Evolutionary conservation across 2,329 filamentous ascomycete genomes (phyloP), one percentile per base, ranked within the genome.

Genomic region (Penicillium sp.): DNA sequence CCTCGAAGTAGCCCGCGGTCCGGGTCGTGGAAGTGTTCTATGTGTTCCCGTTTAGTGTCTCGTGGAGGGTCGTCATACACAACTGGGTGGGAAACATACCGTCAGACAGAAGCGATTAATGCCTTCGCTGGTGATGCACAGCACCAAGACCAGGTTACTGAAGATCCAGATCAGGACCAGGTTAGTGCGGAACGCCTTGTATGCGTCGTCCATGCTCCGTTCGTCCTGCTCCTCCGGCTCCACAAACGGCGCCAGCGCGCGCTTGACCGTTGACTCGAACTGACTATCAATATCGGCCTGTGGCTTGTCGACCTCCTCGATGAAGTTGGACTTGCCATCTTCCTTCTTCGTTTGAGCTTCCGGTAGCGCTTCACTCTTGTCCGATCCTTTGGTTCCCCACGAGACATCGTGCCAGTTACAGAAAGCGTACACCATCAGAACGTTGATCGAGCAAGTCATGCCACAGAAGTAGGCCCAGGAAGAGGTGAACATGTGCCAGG

Each of bases 391-490:
- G 76, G 93, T 97, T 82, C 93, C 93, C 93, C 93, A 97, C 12
- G 93, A 96, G 47, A 97, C 93, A 77, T 97, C 93, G 76, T 97
- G 93, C 93, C 93, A 96, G 79, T 97, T 97, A 85, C 90, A 94
- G 83, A 96, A 97, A 56, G 93, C 90, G 76, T 97, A 97, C 49
- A 97, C 90, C 84, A 95, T 97, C 69, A 97, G 86, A 64, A 97
- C 93, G 80, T 97, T 97, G 84, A 96, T 92, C 77, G 96, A 96
- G 23, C 90, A 94, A 13, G 92, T 95, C 84, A 93, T 93, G 70
- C 95, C 85, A 54, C 95, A 76, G 63, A 96, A 80, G 73, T 97
- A 97, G 70, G 89, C 85, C 33, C 88, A 88, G 82, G 95, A 97
- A 2, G 92, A 96, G 70, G 93, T 93, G 80, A 97, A 95, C 93